These are phyloP conservation scores for Ensete ventricosum DNA, from an alignment of 176 grass and related monocot genomes.

Conservation along the genomic window DNA sequence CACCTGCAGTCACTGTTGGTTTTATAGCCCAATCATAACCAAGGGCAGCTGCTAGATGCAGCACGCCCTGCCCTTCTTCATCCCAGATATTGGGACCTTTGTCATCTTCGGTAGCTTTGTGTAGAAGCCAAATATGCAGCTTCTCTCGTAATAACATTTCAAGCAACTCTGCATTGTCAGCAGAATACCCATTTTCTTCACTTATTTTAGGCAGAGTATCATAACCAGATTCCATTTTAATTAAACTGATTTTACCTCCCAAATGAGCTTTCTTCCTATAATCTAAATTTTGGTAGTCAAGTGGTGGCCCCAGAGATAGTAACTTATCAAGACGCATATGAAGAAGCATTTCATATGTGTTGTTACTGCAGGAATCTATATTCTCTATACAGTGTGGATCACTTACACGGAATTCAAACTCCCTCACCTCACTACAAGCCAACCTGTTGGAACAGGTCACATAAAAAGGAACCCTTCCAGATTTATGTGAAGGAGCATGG, in stretches of 20 bases:
- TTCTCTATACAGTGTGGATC: conserved; percentile 46
- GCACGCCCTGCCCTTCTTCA: conserved; percentile 85
- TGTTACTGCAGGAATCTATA: conserved; percentile 25
- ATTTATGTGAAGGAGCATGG: conserved; percentile 63
- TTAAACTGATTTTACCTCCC: conserved; percentile 51
- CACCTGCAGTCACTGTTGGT: conserved; percentile 70
- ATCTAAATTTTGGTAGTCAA: conserved; percentile 36
- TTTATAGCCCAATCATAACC: conserved; percentile 94
- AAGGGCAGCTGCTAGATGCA: conserved; percentile 92
- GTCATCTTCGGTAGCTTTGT: conserved; percentile 65
- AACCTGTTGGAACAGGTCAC: conserved; percentile 91
- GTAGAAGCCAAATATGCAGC: conserved; percentile 70
- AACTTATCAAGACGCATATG: conserved; percentile 81
- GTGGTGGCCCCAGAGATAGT: conserved; percentile 46
- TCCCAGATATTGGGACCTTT: conserved; percentile 89
- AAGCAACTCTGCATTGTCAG: conserved; percentile 24
- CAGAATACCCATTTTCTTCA: conserved; percentile 34
- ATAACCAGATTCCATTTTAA: conserved; percentile 48
- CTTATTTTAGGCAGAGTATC: conserved; percentile 48
- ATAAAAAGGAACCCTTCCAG: conserved; percentile 88
- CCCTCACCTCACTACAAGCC: conserved; percentile 93
- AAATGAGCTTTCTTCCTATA: conserved; percentile 47
- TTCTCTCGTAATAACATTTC: conserved; percentile 76
- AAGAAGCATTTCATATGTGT: conserved; percentile 87
- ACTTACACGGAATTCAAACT: conserved; percentile 76